Conservation (phyloP, 169 alveolate genomes). For the Babesia microti region DNA sequence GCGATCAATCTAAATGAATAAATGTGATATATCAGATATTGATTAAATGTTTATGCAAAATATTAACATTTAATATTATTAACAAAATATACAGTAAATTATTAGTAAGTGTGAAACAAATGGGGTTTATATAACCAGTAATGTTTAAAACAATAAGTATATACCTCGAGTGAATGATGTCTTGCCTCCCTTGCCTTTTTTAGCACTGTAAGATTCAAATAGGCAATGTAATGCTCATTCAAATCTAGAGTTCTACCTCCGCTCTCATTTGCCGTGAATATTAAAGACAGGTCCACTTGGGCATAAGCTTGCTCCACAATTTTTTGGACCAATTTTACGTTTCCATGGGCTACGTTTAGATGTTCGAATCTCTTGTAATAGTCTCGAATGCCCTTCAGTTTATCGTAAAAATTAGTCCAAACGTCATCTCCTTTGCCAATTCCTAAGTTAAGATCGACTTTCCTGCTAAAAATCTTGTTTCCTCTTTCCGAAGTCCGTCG, state of each 20-base stretch:
- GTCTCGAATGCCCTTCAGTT: conserved; percentile 50
- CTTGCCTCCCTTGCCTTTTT: conserved; percentile 31
- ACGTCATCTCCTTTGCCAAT: conserved; percentile 10
- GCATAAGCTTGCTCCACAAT: conserved; percentile 39
- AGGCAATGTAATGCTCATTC: conserved; percentile 50
- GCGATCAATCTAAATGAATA: conserved; percentile 6
- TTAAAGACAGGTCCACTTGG: conserved; percentile 35
- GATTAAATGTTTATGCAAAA: background rate
- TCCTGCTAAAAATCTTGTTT: conserved; percentile 39
- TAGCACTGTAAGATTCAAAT: conserved; percentile 56
- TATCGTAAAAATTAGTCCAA: conserved; percentile 64
- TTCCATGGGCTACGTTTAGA: conserved; percentile 27
- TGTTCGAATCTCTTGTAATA: conserved; percentile 43
- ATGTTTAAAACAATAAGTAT: conserved; percentile 5
- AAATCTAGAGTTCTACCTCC: conserved; percentile 58
- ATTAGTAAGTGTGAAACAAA: background rate
- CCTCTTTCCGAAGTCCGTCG: conserved; percentile 46
- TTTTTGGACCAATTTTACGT: conserved; percentile 33
- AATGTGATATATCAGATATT: background rate
- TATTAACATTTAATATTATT: too few relatives aligned
- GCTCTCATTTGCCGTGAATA: conserved; percentile 65
- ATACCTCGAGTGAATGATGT: conserved; percentile 33
- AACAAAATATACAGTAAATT: background rate
- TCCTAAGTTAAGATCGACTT: conserved; percentile 1
- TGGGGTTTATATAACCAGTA: background rate